Percentiles rank a stretch among this genome's conserved stretches.
phyloP scores from a whole-genome alignment of 2,329 filamentous ascomycete species.

The Diplodia mutila region DNA sequence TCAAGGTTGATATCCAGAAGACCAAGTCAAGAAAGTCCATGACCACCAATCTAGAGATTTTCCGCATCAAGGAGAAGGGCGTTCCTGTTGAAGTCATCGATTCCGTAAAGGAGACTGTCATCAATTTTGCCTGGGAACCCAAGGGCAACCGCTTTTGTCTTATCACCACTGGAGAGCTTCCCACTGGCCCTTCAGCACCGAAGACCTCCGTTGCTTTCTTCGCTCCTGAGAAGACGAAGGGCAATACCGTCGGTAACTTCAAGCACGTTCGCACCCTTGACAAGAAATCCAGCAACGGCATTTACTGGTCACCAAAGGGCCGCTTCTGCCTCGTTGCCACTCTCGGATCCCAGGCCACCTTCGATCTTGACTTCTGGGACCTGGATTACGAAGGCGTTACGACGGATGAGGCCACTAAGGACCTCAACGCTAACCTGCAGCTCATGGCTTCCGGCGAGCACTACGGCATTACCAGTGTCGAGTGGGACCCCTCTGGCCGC shows the following conservation, averaged over 20 bases:
- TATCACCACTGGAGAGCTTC: constrained; percentile 88
- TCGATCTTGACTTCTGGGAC: constrained; percentile 96
- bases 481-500: constrained; percentile 96
- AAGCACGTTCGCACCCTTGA: constrained; percentile 93
- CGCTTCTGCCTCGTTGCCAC: constrained; percentile 95
- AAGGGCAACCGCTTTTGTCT: constrained; percentile 97
- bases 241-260: constrained; percentile 81
- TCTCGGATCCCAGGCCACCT: constrained; percentile 88
- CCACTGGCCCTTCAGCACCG: constrained; percentile 75
- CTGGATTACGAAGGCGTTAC: constrained; percentile 78
- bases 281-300: constrained; percentile 99
- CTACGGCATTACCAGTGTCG: constrained; percentile 95
- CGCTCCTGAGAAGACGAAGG: constrained; percentile 93
- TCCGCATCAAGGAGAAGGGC: constrained; percentile 95
- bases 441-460: constrained; percentile 93
- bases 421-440: constrained; percentile 91
- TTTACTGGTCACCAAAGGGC: constrained; percentile 97
- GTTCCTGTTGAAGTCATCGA: constrained; percentile 98
- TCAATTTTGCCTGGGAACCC: constrained; percentile 99
- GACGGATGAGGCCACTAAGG: constrained; percentile 90
- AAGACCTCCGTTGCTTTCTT: constrained; percentile 97
- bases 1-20: constrained; percentile 92
- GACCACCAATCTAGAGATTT: constrained; percentile 96
- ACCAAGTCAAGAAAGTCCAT: constrained; percentile 99
- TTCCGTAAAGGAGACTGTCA: constrained; percentile 96